Conservation (phyloP, 495 filamentous ascomycete genomes). For the Hypoxylon cercidicola region DNA sequence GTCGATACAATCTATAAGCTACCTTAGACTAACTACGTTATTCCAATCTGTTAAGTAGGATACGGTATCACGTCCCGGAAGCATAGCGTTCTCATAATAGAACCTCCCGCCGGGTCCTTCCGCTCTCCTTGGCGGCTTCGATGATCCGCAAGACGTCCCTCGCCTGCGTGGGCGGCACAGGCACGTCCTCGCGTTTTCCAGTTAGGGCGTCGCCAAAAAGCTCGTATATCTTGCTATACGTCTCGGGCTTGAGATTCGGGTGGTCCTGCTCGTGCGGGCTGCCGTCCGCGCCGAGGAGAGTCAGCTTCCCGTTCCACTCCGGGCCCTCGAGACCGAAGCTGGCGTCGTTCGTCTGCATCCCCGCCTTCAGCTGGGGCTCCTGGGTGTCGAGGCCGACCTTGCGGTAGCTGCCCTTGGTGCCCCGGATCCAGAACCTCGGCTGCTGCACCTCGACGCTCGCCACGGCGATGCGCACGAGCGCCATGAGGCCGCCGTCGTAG, state of each 20-base stretch:
- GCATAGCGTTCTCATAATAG: slow-evolving; percentile 45
- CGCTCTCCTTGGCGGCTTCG: slow-evolving; percentile 77
- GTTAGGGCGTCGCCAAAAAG: slow-evolving; percentile 72
- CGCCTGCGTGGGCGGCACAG: slow-evolving; percentile 77
- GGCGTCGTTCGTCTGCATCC: slow-evolving; percentile 70
- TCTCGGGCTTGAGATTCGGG: slow-evolving; percentile 73
- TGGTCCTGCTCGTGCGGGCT: slow-evolving; percentile 53
- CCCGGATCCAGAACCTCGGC: slow-evolving; percentile 82
- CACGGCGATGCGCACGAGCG: slow-evolving; percentile 75
- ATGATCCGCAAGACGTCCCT: slow-evolving; percentile 78
- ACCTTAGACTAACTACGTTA: no score
- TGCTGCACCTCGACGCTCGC: slow-evolving; percentile 76
- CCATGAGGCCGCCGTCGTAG: slow-evolving; percentile 69
- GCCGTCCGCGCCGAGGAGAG: slow-evolving; percentile 51
- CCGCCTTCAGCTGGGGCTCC: slow-evolving; percentile 81
- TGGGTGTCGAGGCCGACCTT: slow-evolving; percentile 84
- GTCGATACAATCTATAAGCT: no score
- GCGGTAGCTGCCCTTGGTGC: slow-evolving; percentile 81
- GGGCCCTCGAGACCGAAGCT: slow-evolving; percentile 73
- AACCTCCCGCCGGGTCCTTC: slow-evolving; percentile 69
- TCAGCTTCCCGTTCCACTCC: slow-evolving; percentile 54
- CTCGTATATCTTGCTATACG: slow-evolving; percentile 78
- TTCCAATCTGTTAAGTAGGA: background rate
- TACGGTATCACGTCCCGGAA: background rate
- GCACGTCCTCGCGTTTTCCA: slow-evolving; percentile 67